phyloP scores from a whole-genome alignment of 176 grass and related monocot species.

The Avena eriantha region DNA sequence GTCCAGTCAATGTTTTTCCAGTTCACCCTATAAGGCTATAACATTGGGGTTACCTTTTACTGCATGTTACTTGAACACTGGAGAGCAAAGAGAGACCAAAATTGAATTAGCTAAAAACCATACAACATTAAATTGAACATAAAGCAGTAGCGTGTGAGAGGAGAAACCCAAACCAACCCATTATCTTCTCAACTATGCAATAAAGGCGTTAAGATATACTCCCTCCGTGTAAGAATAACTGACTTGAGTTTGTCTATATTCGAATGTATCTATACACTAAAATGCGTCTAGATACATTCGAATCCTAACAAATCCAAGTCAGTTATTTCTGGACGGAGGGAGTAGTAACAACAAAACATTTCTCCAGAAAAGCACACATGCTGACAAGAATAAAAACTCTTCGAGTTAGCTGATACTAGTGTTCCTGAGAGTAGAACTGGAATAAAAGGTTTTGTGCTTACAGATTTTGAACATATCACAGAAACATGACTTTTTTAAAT shows the following conservation, averaged over 20 bases:
- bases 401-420: not conserved
- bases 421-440: not conserved
- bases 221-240: too few relatives aligned
- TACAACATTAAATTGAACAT: not conserved
- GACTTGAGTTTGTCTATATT: too few relatives aligned
- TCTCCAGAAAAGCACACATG: not conserved
- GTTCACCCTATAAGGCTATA: not conserved
- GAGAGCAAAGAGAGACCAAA: not conserved
- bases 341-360: constrained; percentile 15
- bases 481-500: not conserved
- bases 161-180: not conserved
- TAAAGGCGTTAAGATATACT: constrained; percentile 14
- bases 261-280: too few relatives aligned
- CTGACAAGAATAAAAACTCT: constrained; percentile 2
- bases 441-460: constrained; percentile 14
- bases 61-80: not conserved
- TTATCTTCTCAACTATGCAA: not conserved
- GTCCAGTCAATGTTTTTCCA: not conserved
- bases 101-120: not conserved
- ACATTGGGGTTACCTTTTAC: not conserved
- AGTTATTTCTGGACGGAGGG: too few relatives aligned
- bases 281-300: too few relatives aligned
- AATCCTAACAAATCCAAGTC: too few relatives aligned
- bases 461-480: constrained; percentile 6
- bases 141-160: not conserved